Evolutionary conservation across 345 rosid genomes (phyloP).

Genomic region (Salix suchowensis): DNA sequence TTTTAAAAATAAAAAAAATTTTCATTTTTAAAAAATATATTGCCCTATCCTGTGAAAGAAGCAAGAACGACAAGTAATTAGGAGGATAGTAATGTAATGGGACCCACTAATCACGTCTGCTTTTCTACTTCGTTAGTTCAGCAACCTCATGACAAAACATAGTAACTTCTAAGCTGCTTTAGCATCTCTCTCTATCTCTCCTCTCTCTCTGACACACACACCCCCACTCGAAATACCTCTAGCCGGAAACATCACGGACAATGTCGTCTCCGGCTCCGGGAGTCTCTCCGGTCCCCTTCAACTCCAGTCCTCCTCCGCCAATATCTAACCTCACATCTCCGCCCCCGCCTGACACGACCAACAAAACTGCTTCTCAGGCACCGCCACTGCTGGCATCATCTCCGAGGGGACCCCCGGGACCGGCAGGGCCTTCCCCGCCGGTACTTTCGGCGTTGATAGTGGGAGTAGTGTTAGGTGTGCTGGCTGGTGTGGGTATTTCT

Average conservation of each 20-base stretch:
- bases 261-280: slow-evolving; percentile 22
- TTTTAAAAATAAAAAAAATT: too few relatives aligned
- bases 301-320: neutral
- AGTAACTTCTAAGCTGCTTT: neutral
- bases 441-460: slow-evolving; percentile 18
- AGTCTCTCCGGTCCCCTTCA: neutral
- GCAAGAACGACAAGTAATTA: neutral
- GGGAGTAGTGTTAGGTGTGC: slow-evolving; percentile 32
- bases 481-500: slow-evolving; percentile 20
- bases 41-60: neutral
- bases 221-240: neutral
- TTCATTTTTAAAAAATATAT: too few relatives aligned
- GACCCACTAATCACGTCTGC: neutral
- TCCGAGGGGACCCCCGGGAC: neutral
- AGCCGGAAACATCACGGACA: slow-evolving; percentile 3
- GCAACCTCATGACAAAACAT: neutral
- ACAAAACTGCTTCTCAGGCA: neutral
- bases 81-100: neutral
- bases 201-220: neutral
- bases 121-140: neutral
- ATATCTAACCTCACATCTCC: slow-evolving; percentile 4
- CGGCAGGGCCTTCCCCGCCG: neutral
- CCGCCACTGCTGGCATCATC: neutral
- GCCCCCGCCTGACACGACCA: neutral
- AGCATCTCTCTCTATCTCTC: neutral